Percentiles rank a stretch among this genome's conserved stretches.
Evolutionary conservation across 2,329 filamentous ascomycete genomes (phyloP).

Genomic region (Verticillium zaregamsianum): DNA sequence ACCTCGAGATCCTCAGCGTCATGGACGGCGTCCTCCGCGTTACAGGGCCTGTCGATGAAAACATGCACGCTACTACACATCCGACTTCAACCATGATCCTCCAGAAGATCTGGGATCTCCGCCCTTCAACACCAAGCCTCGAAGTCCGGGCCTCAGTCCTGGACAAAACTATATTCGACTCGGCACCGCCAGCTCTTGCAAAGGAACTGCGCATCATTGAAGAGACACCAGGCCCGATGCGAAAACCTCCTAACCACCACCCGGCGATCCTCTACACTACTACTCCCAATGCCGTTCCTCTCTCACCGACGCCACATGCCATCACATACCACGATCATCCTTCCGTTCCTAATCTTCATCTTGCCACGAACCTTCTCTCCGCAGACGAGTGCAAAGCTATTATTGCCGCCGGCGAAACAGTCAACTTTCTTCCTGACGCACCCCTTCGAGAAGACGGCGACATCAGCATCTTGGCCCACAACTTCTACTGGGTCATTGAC

Average conservation of each 20-base stretch:
- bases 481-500: conserved; percentile 71
- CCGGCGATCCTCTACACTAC: conserved; percentile 62
- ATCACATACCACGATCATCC: conserved; percentile 58
- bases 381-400: conserved; percentile 60
- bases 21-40: conserved; percentile 62
- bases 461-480: conserved; percentile 63
- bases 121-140: conserved; percentile 33
- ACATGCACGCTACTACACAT: conserved; percentile 21
- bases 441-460: conserved; percentile 63
- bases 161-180: conserved; percentile 49
- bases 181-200: conserved; percentile 29
- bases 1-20: conserved; percentile 54
- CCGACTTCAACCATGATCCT: conserved; percentile 41
- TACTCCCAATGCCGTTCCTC: conserved; percentile 48
- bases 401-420: conserved; percentile 60
- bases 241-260: conserved; percentile 66
- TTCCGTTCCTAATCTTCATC: conserved; percentile 54
- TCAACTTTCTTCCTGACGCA: conserved; percentile 64
- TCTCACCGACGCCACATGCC: conserved; percentile 37
- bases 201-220: conserved; percentile 55
- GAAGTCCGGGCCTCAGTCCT: conserved; percentile 54
- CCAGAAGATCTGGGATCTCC: conserved; percentile 58
- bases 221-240: conserved; percentile 51
- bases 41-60: conserved; percentile 56
- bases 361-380: conserved; percentile 58